Conservation (phyloP, 2,329 filamentous ascomycete species). For the Pseudopithomyces chartarum region DNA sequence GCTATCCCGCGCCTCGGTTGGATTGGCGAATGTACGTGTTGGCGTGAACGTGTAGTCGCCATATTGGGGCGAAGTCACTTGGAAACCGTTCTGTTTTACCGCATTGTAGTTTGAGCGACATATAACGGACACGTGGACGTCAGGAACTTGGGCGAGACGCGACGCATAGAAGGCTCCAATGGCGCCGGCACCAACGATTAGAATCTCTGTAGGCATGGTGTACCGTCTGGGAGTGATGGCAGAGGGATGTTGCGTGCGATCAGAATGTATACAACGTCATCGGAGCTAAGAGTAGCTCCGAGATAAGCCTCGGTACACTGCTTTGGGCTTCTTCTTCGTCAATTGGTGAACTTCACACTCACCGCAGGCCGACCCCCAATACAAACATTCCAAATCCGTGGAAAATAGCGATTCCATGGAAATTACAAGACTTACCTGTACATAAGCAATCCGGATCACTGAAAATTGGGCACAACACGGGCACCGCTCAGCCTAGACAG, state of each 20-base stretch:
- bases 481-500: too few relatives aligned
- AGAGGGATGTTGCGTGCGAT: background rate
- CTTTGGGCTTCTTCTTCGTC: too few relatives aligned
- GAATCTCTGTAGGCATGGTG: slow-evolving; percentile 55
- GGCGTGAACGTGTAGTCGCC: slow-evolving; percentile 69
- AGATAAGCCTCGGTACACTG: background rate
- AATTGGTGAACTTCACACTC: too few relatives aligned
- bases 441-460: too few relatives aligned
- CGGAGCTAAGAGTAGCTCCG: slow-evolving; percentile 10
- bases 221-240: background rate
- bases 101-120: slow-evolving; percentile 75
- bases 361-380: too few relatives aligned
- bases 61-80: slow-evolving; percentile 68
- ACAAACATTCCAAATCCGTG: too few relatives aligned
- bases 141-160: slow-evolving; percentile 63
- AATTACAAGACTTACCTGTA: too few relatives aligned
- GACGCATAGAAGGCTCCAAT: slow-evolving; percentile 76
- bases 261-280: background rate
- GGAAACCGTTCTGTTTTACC: slow-evolving; percentile 66
- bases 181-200: slow-evolving; percentile 73
- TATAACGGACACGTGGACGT: slow-evolving; percentile 69
- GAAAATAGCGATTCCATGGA: too few relatives aligned
- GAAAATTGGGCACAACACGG: too few relatives aligned
- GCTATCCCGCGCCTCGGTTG: slow-evolving; percentile 59
- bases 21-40: slow-evolving; percentile 65